phyloP scores from a whole-genome alignment of 768 basidiomycete species.

The Filobasidium wieringae region DNA sequence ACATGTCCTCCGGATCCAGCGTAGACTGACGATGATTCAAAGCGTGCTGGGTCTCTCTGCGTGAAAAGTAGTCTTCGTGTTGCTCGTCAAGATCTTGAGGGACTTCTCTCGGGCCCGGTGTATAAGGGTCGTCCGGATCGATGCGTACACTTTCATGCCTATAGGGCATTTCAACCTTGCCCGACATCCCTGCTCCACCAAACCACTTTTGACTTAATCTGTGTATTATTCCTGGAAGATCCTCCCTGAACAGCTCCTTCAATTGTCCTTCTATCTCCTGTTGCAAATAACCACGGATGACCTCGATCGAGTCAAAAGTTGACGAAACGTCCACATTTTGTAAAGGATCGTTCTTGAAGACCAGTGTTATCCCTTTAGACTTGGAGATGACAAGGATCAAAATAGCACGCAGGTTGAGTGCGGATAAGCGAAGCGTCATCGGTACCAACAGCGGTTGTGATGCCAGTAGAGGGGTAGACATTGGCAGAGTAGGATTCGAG shows the following conservation, averaged over 20 bases:
- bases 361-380: slow-evolving; percentile 94
- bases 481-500: slow-evolving; percentile 31
- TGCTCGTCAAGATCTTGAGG: not conserved
- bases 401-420: slow-evolving; percentile 85
- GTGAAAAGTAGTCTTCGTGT: not conserved
- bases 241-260: slow-evolving; percentile 95
- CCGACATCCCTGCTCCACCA: slow-evolving; percentile 32
- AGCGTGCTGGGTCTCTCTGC: slow-evolving; percentile 18
- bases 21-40: no score
- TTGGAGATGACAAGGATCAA: slow-evolving; percentile 95
- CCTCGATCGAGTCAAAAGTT: slow-evolving; percentile 94
- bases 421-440: slow-evolving; percentile 93
- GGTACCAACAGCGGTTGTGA: slow-evolving; percentile 92
- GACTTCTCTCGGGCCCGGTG: not conserved
- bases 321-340: slow-evolving; percentile 96
- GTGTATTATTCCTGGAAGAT: slow-evolving; percentile 92
- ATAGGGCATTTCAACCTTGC: slow-evolving; percentile 86
- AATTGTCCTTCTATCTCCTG: slow-evolving; percentile 93
- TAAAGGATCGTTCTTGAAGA: slow-evolving; percentile 98
- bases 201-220: slow-evolving; percentile 92
- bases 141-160: slow-evolving; percentile 43
- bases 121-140: slow-evolving; percentile 7
- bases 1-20: slow-evolving; percentile 21
- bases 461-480: slow-evolving; percentile 55
- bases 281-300: slow-evolving; percentile 95